Conservation (phyloP, 2,329 filamentous ascomycete species). For the Chrysoporthe cubensis region DNA sequence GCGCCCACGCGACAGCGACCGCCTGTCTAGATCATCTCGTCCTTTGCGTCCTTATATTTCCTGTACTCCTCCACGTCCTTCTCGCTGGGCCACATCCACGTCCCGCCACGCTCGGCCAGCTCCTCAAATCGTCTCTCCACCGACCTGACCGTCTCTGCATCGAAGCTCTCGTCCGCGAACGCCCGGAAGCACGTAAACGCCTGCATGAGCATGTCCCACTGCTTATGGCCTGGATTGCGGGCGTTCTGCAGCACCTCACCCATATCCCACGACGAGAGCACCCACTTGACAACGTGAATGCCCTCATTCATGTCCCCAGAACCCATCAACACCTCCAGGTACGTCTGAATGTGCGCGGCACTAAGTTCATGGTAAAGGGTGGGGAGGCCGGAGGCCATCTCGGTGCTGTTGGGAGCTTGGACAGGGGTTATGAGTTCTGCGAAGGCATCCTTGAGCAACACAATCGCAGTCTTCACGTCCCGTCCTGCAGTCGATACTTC, state of each 20-base stretch:
- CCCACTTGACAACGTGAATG: constrained; percentile 61
- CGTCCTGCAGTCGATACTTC: not conserved
- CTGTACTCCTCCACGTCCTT: constrained; percentile 42
- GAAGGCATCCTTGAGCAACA: constrained; percentile 29
- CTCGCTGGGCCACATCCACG: constrained; percentile 44
- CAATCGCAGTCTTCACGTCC: constrained; percentile 27
- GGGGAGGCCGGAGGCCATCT: constrained; percentile 14
- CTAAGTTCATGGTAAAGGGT: constrained; percentile 47
- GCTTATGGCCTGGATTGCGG: constrained; percentile 41
- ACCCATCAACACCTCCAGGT: constrained; percentile 66
- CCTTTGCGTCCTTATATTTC: not conserved
- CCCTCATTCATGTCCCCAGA: constrained; percentile 64
- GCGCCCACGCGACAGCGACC: not conserved
- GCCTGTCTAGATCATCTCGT: not conserved
- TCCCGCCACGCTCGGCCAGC: constrained; percentile 34
- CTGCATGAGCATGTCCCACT: constrained; percentile 37
- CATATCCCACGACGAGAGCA: constrained; percentile 51
- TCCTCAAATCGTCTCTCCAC: constrained; percentile 38
- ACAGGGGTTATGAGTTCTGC: constrained; percentile 35
- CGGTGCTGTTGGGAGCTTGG: constrained; percentile 30
- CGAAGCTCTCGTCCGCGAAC: constrained; percentile 48
- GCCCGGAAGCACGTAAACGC: constrained; percentile 47
- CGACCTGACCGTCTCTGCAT: constrained; percentile 35
- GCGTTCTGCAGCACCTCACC: constrained; percentile 41
- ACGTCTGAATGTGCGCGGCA: constrained; percentile 56